A percentile compares a stretch with the other conserved stretches of the same genome.
Evolutionary conservation across 164 flowering plant genomes (phyloP).

Genomic region (Tinospora cordifolia): DNA sequence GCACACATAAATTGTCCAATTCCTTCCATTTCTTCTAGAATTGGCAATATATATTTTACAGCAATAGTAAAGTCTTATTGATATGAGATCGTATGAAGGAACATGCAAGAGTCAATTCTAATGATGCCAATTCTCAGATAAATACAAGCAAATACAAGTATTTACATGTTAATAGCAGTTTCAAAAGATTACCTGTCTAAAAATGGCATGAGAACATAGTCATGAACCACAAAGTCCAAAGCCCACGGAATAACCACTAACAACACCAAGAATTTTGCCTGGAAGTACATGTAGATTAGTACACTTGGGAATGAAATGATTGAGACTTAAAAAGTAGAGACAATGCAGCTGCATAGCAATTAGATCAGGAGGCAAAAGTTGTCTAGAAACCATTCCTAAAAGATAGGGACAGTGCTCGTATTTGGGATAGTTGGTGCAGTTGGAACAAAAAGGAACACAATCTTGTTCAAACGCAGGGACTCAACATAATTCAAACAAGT

Average conservation of each 20-base stretch:
- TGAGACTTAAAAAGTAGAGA: neutral
- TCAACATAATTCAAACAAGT: too few relatives aligned
- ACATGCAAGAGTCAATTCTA: neutral
- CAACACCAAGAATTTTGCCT: conserved; percentile 88
- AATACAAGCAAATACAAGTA: neutral
- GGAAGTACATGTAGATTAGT: conserved; percentile 20
- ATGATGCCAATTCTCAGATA: neutral
- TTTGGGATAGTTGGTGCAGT: too few relatives aligned
- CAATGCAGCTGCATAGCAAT: neutral
- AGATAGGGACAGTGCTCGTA: too few relatives aligned
- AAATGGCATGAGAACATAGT: conserved; percentile 95
- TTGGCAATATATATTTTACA: too few relatives aligned
- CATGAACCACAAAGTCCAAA: conserved; percentile 86
- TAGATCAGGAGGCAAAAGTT: too few relatives aligned
- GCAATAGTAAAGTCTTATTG: too few relatives aligned
- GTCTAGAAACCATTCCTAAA: too few relatives aligned
- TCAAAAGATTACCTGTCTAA: conserved; percentile 60
- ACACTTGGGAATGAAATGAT: neutral
- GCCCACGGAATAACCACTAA: conserved; percentile 72
- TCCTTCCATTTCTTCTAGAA: too few relatives aligned
- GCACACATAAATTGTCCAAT: too few relatives aligned
- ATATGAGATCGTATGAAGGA: too few relatives aligned
- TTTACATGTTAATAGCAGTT: neutral
- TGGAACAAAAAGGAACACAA: too few relatives aligned
- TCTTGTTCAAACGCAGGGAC: too few relatives aligned